Conservation (phyloP, 2,329 filamentous ascomycete species). For the Penicillium sp. region DNA sequence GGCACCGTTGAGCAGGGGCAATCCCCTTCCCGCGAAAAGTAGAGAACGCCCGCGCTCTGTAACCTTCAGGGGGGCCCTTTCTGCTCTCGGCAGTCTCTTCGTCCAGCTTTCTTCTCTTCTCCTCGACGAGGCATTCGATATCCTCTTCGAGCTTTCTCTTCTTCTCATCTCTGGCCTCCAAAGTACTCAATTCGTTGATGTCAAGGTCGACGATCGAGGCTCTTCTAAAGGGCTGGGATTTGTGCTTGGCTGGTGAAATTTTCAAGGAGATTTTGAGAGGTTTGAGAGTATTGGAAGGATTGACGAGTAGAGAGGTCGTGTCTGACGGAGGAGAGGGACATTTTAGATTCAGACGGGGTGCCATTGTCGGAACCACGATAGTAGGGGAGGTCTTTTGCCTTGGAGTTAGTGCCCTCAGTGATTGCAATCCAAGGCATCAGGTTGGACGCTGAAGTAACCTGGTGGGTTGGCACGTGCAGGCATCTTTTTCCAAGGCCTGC, state of each 20-base stretch:
- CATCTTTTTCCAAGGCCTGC: neutral
- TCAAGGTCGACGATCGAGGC: neutral
- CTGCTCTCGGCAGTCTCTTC: neutral
- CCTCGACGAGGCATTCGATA: neutral
- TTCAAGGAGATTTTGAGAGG: neutral
- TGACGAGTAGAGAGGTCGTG: neutral
- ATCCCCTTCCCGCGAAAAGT: neutral
- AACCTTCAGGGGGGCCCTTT: neutral
- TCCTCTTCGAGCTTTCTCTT: neutral
- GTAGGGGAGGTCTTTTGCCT: neutral
- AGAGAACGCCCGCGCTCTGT: neutral
- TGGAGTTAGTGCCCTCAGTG: neutral
- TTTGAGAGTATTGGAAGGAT: neutral
- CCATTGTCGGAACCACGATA: neutral
- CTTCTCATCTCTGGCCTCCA: neutral
- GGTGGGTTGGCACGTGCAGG: neutral
- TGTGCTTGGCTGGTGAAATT: neutral
- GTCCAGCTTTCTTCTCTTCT: neutral
- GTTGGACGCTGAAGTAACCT: neutral
- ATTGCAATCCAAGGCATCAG: neutral
- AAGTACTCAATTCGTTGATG: neutral
- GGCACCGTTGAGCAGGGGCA: neutral
- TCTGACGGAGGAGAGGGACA: neutral
- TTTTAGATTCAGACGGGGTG: neutral
- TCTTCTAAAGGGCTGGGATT: neutral